Conservation (phyloP, 2,329 filamentous ascomycete genomes). For the Westerdykella ornata region DNA sequence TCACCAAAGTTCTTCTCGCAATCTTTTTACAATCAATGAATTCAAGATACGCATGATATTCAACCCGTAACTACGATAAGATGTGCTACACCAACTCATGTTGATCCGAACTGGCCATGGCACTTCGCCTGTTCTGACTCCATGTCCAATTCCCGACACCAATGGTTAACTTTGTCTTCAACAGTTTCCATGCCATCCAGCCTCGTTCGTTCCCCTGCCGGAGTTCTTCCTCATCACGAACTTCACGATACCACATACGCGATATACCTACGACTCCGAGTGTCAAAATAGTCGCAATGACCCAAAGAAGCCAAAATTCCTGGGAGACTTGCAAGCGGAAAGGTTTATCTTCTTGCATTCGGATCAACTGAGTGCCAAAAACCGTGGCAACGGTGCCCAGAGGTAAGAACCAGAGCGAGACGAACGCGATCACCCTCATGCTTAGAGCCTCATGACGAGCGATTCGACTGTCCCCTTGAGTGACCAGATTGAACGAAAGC, state of each 20-base stretch:
- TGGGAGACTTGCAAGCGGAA: constrained; percentile 19
- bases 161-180: neutral
- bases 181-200: constrained; percentile 15
- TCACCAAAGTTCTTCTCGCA: neutral
- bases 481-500: constrained; percentile 38
- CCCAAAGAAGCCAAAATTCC: constrained; percentile 29
- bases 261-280: constrained; percentile 15
- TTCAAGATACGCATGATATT: too few species aligned
- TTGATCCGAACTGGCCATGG: too few species aligned
- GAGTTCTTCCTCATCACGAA: constrained; percentile 6
- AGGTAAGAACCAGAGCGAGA: constrained; percentile 42
- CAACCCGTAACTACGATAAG: too few species aligned
- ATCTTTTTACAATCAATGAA: too few species aligned
- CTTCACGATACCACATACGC: constrained; percentile 19
- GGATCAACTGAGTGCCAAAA: constrained; percentile 28
- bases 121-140: too few species aligned
- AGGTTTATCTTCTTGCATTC: constrained; percentile 14
- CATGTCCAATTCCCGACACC: too few species aligned
- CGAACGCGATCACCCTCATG: constrained; percentile 43
- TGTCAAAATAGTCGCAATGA: constrained; percentile 21
- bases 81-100: too few species aligned
- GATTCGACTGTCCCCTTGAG: constrained; percentile 33
- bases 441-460: constrained; percentile 37
- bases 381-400: constrained; percentile 30
- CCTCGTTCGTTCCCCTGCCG: constrained; percentile 4